phyloP scores from a whole-genome alignment of 345 rosid species.

The Moricandia moricandioides region DNA sequence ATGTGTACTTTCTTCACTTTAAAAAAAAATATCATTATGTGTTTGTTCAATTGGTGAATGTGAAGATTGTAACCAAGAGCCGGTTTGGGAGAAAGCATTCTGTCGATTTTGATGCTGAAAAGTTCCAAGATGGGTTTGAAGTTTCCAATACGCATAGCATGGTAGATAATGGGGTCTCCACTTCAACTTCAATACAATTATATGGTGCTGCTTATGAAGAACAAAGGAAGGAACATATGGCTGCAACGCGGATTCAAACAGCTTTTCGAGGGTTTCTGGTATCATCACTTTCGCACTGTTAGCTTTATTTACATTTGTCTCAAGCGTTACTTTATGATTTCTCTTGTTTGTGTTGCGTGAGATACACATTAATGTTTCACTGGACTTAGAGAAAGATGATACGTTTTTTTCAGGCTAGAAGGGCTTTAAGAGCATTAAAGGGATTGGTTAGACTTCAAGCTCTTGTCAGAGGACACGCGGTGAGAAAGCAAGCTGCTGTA shows the following conservation, averaged over 20 bases:
- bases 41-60: slow-evolving; percentile 38
- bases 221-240: slow-evolving; percentile 52
- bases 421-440: slow-evolving; percentile 94
- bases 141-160: slow-evolving; percentile 40
- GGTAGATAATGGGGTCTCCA: slow-evolving; percentile 49
- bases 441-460: slow-evolving; percentile 99
- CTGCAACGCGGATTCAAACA: slow-evolving; percentile 86
- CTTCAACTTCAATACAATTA: slow-evolving; percentile 52
- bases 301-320: not conserved
- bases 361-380: not conserved
- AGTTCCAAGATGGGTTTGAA: slow-evolving; percentile 53
- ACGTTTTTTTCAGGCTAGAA: slow-evolving; percentile 66
- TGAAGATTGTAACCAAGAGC: slow-evolving; percentile 49
- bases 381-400: slow-evolving; percentile 22
- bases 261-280: slow-evolving; percentile 98
- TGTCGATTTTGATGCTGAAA: slow-evolving; percentile 54
- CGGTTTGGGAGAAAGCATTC: slow-evolving; percentile 60
- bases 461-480: slow-evolving; percentile 96
- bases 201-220: slow-evolving; percentile 49
- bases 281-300: slow-evolving; percentile 3
- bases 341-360: not conserved
- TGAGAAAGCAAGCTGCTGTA: slow-evolving; percentile 99
- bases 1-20: not conserved
- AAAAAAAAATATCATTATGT: not conserved
- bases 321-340: not conserved